Evolutionary conservation across 306 rosid genomes (phyloP), one percentile per base, ranked within the genome.

Genomic region (Acacia confusa): DNA sequence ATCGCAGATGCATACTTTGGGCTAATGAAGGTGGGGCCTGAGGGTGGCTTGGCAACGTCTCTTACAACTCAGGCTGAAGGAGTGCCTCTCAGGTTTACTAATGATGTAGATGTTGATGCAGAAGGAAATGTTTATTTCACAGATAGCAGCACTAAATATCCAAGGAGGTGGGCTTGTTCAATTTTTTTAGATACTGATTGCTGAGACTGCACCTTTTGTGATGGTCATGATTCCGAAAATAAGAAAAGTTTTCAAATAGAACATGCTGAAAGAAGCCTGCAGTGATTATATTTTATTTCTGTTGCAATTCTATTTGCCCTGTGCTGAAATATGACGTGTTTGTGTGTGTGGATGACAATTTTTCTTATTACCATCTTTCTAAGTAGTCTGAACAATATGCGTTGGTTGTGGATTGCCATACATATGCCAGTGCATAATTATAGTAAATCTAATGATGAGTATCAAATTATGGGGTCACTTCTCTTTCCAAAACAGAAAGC

Each of bases 1-100:
- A 95, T 95, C 44, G 95, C 99, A 28, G 99, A 95, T 88, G 93
- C 99, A 28, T 95, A 95, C 79, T 72, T 90, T 81, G 99, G 97
- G 75, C 85, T 95, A 48, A 13, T 90, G 92, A 95, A 89, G 84
- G 99, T 92, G 27, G 97, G 97, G 9, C 94, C 97, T 0, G 90
- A 95, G 82, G 99, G 99, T 53, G 99, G 97, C 72, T 82, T 91
- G 83, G 94, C 99, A 79, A 89, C 93, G 40, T 48, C 92, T 75
- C 97, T 95, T 76, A 63, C 89, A 81, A 95, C 94, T 45, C 95
- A 90, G 73, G 99, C 91, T 63, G 93, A 93, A 86, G 99, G 97
- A 50, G 87, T 82, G 79, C 94, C 95, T 2, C 82, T 95, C 9
- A 40, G 84, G 64, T 95, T 95, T 80, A 87, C 97, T 19, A 95